Evolutionary conservation across 2,329 filamentous ascomycete species (phyloP).

Genomic region (Orbilia javanica): DNA sequence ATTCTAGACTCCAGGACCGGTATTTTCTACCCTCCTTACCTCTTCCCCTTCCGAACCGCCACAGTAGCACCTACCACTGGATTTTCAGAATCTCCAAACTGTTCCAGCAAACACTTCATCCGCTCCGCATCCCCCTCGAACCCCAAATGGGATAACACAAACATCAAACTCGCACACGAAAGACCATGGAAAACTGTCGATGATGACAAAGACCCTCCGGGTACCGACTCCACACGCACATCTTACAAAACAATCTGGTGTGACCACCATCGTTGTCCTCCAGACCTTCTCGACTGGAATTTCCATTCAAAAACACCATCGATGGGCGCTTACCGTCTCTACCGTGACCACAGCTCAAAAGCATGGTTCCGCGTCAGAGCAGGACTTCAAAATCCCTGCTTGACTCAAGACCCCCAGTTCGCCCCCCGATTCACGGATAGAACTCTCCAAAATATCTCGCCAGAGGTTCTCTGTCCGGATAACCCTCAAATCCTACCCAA

Average conservation of each 20-base stretch:
- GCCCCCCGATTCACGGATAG: no score
- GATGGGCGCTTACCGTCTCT: neutral
- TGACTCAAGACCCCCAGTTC: no score
- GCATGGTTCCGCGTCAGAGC: neutral
- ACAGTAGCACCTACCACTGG: neutral
- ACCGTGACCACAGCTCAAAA: neutral
- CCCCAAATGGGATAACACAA: neutral
- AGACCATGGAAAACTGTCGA: no score
- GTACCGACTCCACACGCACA: neutral
- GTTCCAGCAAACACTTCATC: neutral
- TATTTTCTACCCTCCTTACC: slow-evolving; percentile 20
- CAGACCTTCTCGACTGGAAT: neutral
- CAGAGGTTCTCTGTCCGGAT: no score
- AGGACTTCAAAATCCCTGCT: neutral
- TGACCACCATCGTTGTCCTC: slow-evolving; percentile 18
- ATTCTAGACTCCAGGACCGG: slow-evolving; percentile 27
- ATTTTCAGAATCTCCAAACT: neutral
- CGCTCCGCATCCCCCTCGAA: neutral
- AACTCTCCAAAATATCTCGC: no score
- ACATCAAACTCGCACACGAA: no score
- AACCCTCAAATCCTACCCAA: neutral
- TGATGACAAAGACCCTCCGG: no score
- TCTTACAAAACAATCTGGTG: slow-evolving; percentile 30
- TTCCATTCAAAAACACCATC: neutral
- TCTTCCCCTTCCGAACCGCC: slow-evolving; percentile 1